A percentile compares a stretch with the other conserved stretches of the same genome.
Evolutionary conservation across 768 basidiomycete species (phyloP).

Genomic region (Boletus speciosus): DNA sequence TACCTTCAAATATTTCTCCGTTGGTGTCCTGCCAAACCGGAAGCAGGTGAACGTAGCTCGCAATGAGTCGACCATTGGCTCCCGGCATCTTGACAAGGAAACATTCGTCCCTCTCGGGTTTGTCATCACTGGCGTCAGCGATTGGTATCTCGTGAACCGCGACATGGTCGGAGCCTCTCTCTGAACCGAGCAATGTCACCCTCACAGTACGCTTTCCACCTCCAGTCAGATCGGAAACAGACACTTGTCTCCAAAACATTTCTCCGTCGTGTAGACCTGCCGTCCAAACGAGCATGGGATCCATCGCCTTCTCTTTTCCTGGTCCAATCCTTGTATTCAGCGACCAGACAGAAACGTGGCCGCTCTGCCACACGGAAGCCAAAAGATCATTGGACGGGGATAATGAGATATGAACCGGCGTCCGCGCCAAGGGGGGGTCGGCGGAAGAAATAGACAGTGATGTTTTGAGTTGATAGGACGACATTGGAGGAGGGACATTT

Average conservation of each 20-base stretch:
- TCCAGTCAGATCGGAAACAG: conserved; percentile 11
- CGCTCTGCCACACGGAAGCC: conserved; percentile 68
- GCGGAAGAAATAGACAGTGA: conserved; percentile 4
- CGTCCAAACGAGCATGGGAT: conserved; percentile 44
- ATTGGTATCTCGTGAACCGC: conserved; percentile 22
- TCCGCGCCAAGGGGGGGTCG: conserved; percentile 7
- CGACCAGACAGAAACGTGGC: conserved; percentile 65
- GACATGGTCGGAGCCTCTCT: conserved; percentile 33
- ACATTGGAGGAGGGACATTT: conserved; percentile 99
- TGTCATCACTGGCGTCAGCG: not conserved
- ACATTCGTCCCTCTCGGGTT: conserved; percentile 1
- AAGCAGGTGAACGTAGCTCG: conserved; percentile 6
- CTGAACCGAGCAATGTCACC: conserved; percentile 42
- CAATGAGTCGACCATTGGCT: conserved; percentile 48
- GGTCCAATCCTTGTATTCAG: conserved; percentile 60
- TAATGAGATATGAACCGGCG: conserved; percentile 67
- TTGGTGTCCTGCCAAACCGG: conserved; percentile 42
- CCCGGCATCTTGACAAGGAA: conserved; percentile 28
- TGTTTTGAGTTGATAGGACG: conserved; percentile 49
- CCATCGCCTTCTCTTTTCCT: conserved; percentile 56
- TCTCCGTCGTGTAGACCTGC: conserved; percentile 13
- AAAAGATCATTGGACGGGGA: conserved; percentile 54
- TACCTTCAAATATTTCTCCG: conserved; percentile 51
- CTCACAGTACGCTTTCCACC: conserved; percentile 4
- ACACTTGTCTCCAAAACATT: conserved; percentile 30